Conservation (phyloP, 345 rosid genomes). For the Atalantia buxifolia region DNA sequence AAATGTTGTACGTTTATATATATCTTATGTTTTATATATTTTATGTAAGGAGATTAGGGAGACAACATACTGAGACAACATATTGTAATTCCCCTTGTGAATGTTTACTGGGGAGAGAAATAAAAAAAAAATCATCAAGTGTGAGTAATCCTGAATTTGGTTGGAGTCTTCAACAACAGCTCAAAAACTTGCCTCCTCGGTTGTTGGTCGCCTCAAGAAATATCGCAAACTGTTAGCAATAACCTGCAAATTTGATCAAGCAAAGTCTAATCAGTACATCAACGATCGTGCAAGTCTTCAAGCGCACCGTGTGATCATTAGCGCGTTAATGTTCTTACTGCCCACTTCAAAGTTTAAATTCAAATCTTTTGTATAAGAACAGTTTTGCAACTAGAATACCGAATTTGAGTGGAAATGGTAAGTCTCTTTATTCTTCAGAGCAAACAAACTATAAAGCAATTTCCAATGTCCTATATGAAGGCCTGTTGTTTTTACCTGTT, state of each 20-base stretch:
- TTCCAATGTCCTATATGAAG: background rate
- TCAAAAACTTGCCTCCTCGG: slow-evolving; percentile 77
- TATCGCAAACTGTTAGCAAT: slow-evolving; percentile 69
- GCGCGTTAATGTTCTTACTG: background rate
- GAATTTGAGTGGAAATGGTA: background rate
- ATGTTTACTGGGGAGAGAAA: background rate
- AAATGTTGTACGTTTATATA: background rate
- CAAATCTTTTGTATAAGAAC: background rate
- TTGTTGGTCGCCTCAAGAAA: slow-evolving; percentile 76
- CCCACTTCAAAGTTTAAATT: background rate
- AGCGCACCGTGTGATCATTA: background rate
- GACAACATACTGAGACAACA: background rate
- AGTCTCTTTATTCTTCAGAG: background rate
- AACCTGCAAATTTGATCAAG: slow-evolving; percentile 43
- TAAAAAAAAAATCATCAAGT: background rate
- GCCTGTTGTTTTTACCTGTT: slow-evolving; percentile 48
- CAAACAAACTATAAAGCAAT: background rate
- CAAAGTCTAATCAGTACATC: background rate
- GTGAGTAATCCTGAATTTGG: slow-evolving; percentile 7
- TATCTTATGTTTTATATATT: background rate
- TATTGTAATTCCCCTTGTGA: background rate
- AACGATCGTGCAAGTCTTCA: background rate
- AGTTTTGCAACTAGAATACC: background rate
- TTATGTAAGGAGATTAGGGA: background rate
- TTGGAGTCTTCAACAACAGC: background rate